Conservation (phyloP, 768 basidiomycete genomes). For the Erythrobasidium yunnanense region DNA sequence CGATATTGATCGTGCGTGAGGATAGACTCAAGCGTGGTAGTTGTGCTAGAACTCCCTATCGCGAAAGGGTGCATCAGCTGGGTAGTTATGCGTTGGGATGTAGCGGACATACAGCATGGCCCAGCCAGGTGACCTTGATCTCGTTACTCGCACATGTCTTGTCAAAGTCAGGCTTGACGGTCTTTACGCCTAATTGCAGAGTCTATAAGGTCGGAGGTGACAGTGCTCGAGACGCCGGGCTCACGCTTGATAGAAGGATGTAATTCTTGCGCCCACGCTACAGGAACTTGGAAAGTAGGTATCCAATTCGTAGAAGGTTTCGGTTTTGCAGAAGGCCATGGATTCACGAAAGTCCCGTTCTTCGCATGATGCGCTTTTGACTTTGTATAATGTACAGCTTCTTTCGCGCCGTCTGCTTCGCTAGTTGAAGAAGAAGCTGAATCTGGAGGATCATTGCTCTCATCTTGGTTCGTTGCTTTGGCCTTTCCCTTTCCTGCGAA, state of each 20-base stretch:
- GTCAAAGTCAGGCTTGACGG: slow-evolving; percentile 12
- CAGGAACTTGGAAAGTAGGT: slow-evolving; percentile 2
- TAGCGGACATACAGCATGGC: slow-evolving; percentile 14
- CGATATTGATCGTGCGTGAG: background rate
- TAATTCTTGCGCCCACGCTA: slow-evolving; percentile 2
- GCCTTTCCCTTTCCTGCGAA: too few species aligned
- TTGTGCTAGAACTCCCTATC: slow-evolving; percentile 13
- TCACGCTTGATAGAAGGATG: slow-evolving; percentile 9
- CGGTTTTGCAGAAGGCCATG: slow-evolving; percentile 23
- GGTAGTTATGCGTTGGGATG: background rate
- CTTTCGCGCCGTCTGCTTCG: background rate
- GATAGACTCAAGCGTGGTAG: background rate
- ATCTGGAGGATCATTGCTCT: too few species aligned
- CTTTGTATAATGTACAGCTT: background rate
- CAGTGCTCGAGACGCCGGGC: background rate
- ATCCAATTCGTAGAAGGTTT: slow-evolving; percentile 10
- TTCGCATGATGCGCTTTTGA: slow-evolving; percentile 17
- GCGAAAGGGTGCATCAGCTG: background rate
- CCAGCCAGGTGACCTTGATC: slow-evolving; percentile 22
- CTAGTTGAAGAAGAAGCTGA: too few species aligned
- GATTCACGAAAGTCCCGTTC: background rate
- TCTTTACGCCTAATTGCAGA: background rate
- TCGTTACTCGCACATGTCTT: background rate
- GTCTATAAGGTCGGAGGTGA: background rate
- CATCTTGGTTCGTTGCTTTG: too few species aligned